Evolutionary conservation across 1,284 basidiomycete species (phyloP), one percentile per base, ranked within the genome.

Genomic region (Thecaphora thlaspeos): DNA sequence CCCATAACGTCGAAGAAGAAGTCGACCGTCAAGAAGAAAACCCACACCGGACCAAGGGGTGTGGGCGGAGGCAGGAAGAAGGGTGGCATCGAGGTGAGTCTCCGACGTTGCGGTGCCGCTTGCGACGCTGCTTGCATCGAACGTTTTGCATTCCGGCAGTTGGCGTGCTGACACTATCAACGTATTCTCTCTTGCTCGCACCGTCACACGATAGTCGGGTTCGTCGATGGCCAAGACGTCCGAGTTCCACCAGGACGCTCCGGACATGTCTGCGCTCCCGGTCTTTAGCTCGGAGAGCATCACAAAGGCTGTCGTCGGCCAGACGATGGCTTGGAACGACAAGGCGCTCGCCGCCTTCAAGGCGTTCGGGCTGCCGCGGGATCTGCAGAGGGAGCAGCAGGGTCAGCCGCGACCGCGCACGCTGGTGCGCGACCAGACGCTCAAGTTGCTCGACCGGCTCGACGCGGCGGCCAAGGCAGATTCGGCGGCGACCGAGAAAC

Each of bases 1-100:
- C 43, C 64, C 2, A 48, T 62, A 10, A 47, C 56, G n/a, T 60
- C 59, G 14, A 74, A 74, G 51, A 74, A 70, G 53, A 70, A 71
- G 45, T 61, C 63, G 0, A 55, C 69, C 4, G 60, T 72, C 50
- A 70, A 68, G 48, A 70, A 70, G 46, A 71, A 68, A 41, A 30
- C 50, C 12, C 48, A 44, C 18, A 56, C 62, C 15, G 66, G 66
- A 11, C 61, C 68, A 24, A 59, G 68, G 34, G 58, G 61, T n/a
- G 61, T 67, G 2, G 68, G 71, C 19, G 65, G 65, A 34, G 7
- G 7, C 23, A 48, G 51, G 37, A 59, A 68, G n/a, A 68, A 68
- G 49, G 71, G 68, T 21, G 71, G 71, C 24, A 60, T 61, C 2
- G 71, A 70, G 24, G 54, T 54, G 26, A 43, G 41, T 42, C 19